Percentiles rank a stretch among this genome's conserved stretches.
These are phyloP conservation scores for Boletellus sp. DNA, from an alignment of 1,284 basidiomycete genomes.

Conservation along the genomic window DNA sequence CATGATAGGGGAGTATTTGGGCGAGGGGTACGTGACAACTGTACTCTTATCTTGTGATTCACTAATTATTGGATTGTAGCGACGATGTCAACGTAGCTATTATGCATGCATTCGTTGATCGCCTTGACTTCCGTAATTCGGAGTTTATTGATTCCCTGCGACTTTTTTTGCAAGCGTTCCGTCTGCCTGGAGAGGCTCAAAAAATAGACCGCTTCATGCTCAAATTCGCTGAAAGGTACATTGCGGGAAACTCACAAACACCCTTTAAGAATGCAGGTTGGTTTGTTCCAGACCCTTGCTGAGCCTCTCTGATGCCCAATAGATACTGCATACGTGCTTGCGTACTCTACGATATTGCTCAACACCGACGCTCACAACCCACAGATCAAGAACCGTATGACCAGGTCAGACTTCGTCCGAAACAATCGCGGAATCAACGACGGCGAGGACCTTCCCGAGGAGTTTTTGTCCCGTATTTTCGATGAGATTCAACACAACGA, in stretches of 20 bases:
- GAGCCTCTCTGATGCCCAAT: conserved; percentile 11
- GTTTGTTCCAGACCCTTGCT: background rate
- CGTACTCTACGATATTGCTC: conserved; percentile 91
- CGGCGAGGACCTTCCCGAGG: conserved; percentile 81
- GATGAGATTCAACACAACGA: conserved; percentile 90
- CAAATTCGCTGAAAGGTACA: conserved; percentile 94
- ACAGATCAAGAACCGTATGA: conserved; percentile 91
- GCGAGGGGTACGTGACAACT: conserved; percentile 73
- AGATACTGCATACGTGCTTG: conserved; percentile 92
- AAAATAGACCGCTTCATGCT: conserved; percentile 99
- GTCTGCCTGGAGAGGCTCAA: conserved; percentile 92
- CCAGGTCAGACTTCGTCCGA: conserved; percentile 82
- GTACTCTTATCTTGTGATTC: background rate
- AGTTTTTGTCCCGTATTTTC: conserved; percentile 73
- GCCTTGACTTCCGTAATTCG: conserved; percentile 79
- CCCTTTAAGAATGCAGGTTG: conserved; percentile 81
- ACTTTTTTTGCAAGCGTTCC: conserved; percentile 87
- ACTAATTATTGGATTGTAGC: conserved; percentile 40
- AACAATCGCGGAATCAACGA: conserved; percentile 97
- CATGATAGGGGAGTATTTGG: conserved; percentile 97
- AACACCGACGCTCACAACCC: conserved; percentile 97
- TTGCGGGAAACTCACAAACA: conserved; percentile 79
- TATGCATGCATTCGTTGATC: conserved; percentile 96
- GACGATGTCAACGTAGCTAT: conserved; percentile 84
- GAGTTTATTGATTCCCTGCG: conserved; percentile 87